Conservation (phyloP, 805 yeast genomes). For the Ogataea trehalophila region DNA sequence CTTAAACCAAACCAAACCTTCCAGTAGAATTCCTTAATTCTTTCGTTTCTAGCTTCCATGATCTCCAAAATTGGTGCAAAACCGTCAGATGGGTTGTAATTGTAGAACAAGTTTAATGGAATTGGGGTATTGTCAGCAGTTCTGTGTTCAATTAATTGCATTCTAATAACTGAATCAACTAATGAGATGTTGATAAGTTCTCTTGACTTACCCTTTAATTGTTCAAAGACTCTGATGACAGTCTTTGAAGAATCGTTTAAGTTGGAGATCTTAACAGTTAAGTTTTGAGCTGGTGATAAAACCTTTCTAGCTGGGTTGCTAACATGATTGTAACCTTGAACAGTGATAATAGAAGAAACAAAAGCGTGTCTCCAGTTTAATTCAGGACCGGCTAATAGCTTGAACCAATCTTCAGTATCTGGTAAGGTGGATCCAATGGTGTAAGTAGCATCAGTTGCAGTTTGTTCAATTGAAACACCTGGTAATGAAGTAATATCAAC, state of each 20-base stretch:
- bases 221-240: constrained; percentile 61
- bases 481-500: constrained; percentile 31
- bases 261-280: constrained; percentile 56
- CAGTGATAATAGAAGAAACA: constrained; percentile 70
- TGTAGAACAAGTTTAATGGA: constrained; percentile 72
- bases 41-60: constrained; percentile 82
- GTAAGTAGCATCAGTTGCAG: constrained; percentile 32
- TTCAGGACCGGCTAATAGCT: constrained; percentile 70
- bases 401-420: constrained; percentile 59
- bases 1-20: constrained; percentile 82
- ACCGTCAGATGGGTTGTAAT: constrained; percentile 81
- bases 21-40: constrained; percentile 98
- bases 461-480: constrained; percentile 33
- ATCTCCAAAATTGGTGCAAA: constrained; percentile 91
- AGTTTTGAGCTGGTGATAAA: constrained; percentile 64
- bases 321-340: constrained; percentile 79
- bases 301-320: constrained; percentile 76
- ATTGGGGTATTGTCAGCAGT: constrained; percentile 73
- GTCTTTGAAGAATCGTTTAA: constrained; percentile 51
- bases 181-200: constrained; percentile 63
- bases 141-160: constrained; percentile 82
- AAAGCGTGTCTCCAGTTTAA: constrained; percentile 92
- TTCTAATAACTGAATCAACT: constrained; percentile 50
- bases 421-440: constrained; percentile 34
- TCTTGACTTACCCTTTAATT: constrained; percentile 62